Evolutionary conservation across 2,329 filamentous ascomycete species (phyloP).

Genomic region (Penicillium sp.): DNA sequence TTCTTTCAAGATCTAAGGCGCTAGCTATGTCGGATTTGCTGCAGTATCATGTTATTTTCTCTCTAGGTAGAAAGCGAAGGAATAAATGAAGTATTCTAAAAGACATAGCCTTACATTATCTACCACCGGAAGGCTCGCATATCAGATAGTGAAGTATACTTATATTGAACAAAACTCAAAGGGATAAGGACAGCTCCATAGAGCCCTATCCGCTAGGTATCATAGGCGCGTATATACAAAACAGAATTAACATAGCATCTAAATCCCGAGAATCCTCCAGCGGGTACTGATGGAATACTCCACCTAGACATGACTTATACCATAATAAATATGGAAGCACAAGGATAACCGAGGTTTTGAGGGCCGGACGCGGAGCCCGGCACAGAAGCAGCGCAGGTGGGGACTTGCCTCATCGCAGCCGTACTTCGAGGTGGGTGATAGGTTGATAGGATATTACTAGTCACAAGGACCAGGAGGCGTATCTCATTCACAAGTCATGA

Average conservation of each 20-base stretch:
- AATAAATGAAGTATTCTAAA: too few relatives aligned
- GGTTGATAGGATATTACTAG: constrained; percentile 6
- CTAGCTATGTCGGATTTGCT: too few relatives aligned
- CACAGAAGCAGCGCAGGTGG: not conserved
- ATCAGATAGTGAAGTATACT: not conserved
- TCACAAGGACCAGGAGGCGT: constrained; percentile 6
- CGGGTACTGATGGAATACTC: not conserved
- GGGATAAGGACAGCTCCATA: not conserved
- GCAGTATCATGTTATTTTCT: too few relatives aligned
- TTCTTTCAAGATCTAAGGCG: not conserved
- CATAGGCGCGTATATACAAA: not conserved
- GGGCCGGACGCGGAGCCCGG: constrained; percentile 5
- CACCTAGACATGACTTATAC: not conserved
- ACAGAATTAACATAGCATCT: not conserved
- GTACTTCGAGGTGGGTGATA: not conserved
- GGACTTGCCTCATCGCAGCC: not conserved
- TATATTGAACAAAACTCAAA: not conserved
- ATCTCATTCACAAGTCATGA: constrained; percentile 22
- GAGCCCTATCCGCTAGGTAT: not conserved
- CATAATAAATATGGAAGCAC: not conserved
- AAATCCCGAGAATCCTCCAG: not conserved
- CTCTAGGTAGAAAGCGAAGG: too few relatives aligned
- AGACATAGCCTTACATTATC: too few relatives aligned
- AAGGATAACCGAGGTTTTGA: not conserved
- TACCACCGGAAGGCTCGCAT: too few relatives aligned